phyloP scores from a whole-genome alignment of 2,329 filamentous ascomycete species.

The Coniochaeta ligniaria region DNA sequence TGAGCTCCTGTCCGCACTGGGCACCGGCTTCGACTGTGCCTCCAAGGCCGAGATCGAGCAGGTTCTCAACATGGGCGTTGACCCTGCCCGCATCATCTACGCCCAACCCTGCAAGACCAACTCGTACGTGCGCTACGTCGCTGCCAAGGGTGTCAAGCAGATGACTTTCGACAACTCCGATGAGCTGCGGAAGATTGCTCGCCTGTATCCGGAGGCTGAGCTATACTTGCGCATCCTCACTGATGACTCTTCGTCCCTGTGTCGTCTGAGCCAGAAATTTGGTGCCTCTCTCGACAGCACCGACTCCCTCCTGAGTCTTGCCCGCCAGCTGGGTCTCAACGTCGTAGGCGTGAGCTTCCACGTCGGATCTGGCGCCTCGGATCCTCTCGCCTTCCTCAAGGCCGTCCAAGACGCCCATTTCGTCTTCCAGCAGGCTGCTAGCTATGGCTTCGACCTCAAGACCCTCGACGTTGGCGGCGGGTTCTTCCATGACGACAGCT shows the following conservation, averaged over 20 bases:
- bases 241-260: constrained; percentile 90
- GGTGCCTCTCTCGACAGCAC: constrained; percentile 83
- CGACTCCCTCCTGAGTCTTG: constrained; percentile 67
- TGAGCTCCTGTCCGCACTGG: constrained; percentile 77
- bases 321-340: constrained; percentile 76
- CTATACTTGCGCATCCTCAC: constrained; percentile 92
- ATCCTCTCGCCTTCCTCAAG: constrained; percentile 85
- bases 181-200: constrained; percentile 96
- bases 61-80: constrained; percentile 74
- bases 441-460: constrained; percentile 72
- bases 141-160: constrained; percentile 78
- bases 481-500: constrained; percentile 75
- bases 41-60: constrained; percentile 97
- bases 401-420: constrained; percentile 82
- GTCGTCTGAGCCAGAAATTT: constrained; percentile 95
- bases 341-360: constrained; percentile 97
- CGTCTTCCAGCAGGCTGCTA: constrained; percentile 79
- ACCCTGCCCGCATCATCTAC: constrained; percentile 91
- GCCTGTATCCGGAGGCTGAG: constrained; percentile 81
- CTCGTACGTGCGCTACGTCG: constrained; percentile 90
- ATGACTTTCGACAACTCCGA: constrained; percentile 99
- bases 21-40: constrained; percentile 95
- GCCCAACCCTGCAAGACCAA: constrained; percentile 99
- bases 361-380: constrained; percentile 90
- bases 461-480: constrained; percentile 92